These are phyloP conservation scores for Calonectria naviculata DNA, from an alignment of 2,329 filamentous ascomycete genomes.

Conservation along the genomic window DNA sequence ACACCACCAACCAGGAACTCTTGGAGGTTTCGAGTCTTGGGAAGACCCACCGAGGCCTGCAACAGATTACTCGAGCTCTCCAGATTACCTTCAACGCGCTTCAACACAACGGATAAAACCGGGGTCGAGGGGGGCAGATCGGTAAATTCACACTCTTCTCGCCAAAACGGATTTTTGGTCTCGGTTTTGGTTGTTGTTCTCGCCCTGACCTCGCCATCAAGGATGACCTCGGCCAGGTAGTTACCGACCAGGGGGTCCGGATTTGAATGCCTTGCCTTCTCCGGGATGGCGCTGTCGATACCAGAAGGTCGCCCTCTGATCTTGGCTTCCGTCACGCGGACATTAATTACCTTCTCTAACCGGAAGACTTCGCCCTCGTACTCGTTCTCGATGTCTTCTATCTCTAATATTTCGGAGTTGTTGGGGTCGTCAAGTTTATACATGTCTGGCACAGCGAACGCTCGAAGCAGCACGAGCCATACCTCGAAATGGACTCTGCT, in stretches of 20 bases:
- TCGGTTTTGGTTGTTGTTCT: slow-evolving; percentile 78
- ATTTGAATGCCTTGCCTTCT: slow-evolving; percentile 36
- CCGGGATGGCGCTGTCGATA: slow-evolving; percentile 33
- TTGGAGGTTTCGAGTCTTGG: slow-evolving; percentile 54
- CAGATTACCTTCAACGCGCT: slow-evolving; percentile 66
- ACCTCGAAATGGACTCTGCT: slow-evolving; percentile 93
- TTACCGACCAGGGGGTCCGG: slow-evolving; percentile 68
- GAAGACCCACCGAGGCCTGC: slow-evolving; percentile 40
- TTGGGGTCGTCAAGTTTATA: slow-evolving; percentile 72
- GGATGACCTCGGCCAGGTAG: slow-evolving; percentile 81
- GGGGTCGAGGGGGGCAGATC: slow-evolving; percentile 79
- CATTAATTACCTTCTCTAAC: slow-evolving; percentile 68
- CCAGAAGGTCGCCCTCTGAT: slow-evolving; percentile 54
- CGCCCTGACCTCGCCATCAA: slow-evolving; percentile 83
- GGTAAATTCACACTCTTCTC: slow-evolving; percentile 81
- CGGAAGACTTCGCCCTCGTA: slow-evolving; percentile 65
- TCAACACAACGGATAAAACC: slow-evolving; percentile 77
- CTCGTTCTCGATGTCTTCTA: slow-evolving; percentile 51
- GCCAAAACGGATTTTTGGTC: slow-evolving; percentile 83
- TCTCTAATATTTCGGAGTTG: slow-evolving; percentile 55
- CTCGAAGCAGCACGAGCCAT: slow-evolving; percentile 92
- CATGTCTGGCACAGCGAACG: slow-evolving; percentile 91
- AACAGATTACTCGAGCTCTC: slow-evolving; percentile 54
- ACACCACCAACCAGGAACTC: slow-evolving; percentile 76
- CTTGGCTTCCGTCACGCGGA: slow-evolving; percentile 73